Conservation (phyloP, 2,329 filamentous ascomycete species). For the Paraphaeosphaeria minitans region DNA sequence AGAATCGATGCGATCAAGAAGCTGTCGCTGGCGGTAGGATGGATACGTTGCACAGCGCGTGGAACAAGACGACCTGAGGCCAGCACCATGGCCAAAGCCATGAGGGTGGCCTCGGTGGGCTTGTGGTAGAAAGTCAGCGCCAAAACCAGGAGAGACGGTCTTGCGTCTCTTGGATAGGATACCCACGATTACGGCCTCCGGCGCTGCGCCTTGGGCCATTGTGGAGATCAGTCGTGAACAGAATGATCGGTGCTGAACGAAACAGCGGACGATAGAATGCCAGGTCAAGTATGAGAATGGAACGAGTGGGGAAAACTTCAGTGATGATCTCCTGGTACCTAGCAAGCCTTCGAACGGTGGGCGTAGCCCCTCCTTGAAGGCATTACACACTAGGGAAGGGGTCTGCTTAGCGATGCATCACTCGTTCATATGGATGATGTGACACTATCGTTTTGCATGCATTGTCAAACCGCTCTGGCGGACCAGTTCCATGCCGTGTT, state of each 20-base stretch:
- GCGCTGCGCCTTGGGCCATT: neutral
- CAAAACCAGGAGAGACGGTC: neutral
- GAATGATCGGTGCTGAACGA: neutral
- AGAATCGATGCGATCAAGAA: conserved; percentile 24
- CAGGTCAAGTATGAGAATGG: neutral
- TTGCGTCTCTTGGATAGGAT: neutral
- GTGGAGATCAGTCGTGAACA: neutral
- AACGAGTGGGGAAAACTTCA: neutral
- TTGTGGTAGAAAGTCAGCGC: neutral
- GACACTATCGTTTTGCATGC: neutral
- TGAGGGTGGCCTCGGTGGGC: neutral
- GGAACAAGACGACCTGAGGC: conserved; percentile 26
- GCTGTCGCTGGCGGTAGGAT: conserved; percentile 22
- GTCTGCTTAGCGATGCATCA: neutral
- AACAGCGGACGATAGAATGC: neutral
- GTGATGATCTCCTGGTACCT: neutral
- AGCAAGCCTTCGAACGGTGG: neutral
- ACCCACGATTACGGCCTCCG: conserved; percentile 1
- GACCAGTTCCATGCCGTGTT: neutral
- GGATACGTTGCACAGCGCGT: conserved; percentile 20
- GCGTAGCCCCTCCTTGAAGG: neutral
- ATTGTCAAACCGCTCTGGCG: neutral
- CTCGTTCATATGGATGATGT: neutral
- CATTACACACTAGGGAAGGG: neutral
- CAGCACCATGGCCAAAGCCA: conserved; percentile 19